phyloP scores from a whole-genome alignment of 176 grass and related monocot species.

The Coix lacrymajobi region DNA sequence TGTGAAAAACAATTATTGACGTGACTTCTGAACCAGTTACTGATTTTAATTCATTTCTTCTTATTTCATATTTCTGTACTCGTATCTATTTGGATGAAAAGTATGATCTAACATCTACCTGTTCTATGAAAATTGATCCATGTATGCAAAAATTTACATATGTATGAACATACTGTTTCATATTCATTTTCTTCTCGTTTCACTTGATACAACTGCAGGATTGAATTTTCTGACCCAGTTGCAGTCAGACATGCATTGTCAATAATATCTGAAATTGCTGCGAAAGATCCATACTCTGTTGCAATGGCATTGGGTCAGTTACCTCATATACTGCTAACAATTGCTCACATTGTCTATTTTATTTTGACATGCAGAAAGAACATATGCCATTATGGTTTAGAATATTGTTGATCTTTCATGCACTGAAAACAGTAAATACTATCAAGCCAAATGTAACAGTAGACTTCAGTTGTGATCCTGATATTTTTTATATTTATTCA shows the following conservation, averaged over 20 bases:
- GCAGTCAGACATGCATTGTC: slow-evolving; percentile 87
- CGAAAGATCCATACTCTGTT: slow-evolving; percentile 94
- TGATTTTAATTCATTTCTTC: background rate
- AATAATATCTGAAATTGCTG: slow-evolving; percentile 88
- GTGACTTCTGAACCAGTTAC: background rate
- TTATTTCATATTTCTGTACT: slow-evolving; percentile 1
- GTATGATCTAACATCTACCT: background rate
- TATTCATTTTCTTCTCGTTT: slow-evolving; percentile 17
- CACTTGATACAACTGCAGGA: slow-evolving; percentile 53
- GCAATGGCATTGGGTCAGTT: slow-evolving; percentile 95
- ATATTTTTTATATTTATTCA: slow-evolving; percentile 13
- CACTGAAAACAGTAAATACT: background rate
- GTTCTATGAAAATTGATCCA: background rate
- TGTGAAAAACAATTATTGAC: background rate
- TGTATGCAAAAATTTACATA: background rate
- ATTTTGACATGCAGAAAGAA: background rate
- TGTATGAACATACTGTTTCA: background rate
- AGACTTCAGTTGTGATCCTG: background rate
- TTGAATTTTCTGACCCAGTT: slow-evolving; percentile 96
- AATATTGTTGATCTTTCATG: background rate
- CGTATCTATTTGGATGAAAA: background rate
- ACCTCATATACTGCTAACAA: background rate
- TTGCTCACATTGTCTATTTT: slow-evolving; percentile 1
- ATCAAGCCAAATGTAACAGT: background rate
- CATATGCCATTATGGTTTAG: slow-evolving; percentile 11